phyloP scores from a whole-genome alignment of 305 asterid species.

The Coffea humblotiana region DNA sequence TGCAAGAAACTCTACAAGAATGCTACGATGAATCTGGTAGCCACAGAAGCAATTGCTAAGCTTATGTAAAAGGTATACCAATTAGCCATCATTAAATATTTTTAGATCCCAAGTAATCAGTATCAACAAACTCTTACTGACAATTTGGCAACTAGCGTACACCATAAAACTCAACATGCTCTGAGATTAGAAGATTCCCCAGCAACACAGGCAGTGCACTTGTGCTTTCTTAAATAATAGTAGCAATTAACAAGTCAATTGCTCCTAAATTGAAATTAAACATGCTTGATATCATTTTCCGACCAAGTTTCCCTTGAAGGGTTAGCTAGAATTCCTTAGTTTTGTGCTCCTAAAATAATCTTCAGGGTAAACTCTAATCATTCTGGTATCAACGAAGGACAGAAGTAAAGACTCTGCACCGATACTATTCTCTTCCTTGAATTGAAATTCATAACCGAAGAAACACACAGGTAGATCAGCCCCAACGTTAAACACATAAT shows the following conservation, averaged over 20 bases:
- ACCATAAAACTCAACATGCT: neutral
- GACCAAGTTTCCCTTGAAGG: neutral
- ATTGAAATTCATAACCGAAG: too few relatives aligned
- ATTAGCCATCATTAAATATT: too few relatives aligned
- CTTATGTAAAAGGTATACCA: too few relatives aligned
- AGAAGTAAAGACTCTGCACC: too few relatives aligned
- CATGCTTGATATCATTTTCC: neutral
- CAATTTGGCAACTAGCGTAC: neutral
- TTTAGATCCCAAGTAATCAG: too few relatives aligned
- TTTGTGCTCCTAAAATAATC: too few relatives aligned
- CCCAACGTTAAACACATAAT: too few relatives aligned
- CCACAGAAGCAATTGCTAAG: neutral
- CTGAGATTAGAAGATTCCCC: neutral
- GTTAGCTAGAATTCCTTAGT: neutral
- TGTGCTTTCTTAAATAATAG: neutral
- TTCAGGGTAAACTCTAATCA: neutral
- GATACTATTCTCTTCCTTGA: too few relatives aligned
- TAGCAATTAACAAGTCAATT: neutral
- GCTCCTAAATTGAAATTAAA: neutral
- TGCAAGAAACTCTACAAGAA: neutral
- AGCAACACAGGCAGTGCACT: neutral
- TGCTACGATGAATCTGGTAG: too few relatives aligned
- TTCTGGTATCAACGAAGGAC: neutral
- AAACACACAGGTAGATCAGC: too few relatives aligned
- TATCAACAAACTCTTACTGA: too few relatives aligned